Conservation (phyloP, 257 asterid genomes). For the Ilex aquifolium region DNA sequence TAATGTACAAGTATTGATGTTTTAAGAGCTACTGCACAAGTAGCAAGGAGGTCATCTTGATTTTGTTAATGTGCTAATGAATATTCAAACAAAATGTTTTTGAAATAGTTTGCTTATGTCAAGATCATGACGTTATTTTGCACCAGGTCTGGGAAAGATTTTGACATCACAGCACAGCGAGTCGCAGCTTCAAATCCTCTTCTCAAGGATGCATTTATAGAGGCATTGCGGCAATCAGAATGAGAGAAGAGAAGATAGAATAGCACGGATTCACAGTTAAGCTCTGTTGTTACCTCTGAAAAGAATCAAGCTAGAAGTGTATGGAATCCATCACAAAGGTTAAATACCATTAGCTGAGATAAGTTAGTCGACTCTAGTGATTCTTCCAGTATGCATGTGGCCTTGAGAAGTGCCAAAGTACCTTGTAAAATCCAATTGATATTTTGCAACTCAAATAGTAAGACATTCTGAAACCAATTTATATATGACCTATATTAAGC, state of each 20-base stretch:
- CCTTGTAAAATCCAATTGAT: no score
- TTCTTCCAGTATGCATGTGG: neutral
- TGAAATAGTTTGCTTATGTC: neutral
- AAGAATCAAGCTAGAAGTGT: neutral
- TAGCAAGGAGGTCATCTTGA: no score
- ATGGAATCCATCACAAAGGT: no score
- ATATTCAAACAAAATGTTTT: neutral
- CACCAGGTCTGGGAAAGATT: constrained; percentile 57
- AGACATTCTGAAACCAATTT: no score
- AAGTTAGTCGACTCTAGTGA: neutral
- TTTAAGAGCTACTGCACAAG: no score
- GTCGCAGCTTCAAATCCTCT: constrained; percentile 70
- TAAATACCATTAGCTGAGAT: no score
- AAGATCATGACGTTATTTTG: constrained; percentile 3
- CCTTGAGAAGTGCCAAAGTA: neutral
- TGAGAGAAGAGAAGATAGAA: constrained; percentile 19
- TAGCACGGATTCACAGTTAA: neutral
- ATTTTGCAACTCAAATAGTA: no score
- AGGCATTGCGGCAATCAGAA: constrained; percentile 50
- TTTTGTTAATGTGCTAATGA: no score
- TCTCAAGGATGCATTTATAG: constrained; percentile 55
- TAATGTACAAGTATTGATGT: no score
- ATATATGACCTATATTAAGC: no score
- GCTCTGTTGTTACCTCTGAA: neutral
- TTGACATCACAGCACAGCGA: constrained; percentile 66